Conservation (phyloP, 2,329 filamentous ascomycete genomes). For the Hypoxylon sp. region DNA sequence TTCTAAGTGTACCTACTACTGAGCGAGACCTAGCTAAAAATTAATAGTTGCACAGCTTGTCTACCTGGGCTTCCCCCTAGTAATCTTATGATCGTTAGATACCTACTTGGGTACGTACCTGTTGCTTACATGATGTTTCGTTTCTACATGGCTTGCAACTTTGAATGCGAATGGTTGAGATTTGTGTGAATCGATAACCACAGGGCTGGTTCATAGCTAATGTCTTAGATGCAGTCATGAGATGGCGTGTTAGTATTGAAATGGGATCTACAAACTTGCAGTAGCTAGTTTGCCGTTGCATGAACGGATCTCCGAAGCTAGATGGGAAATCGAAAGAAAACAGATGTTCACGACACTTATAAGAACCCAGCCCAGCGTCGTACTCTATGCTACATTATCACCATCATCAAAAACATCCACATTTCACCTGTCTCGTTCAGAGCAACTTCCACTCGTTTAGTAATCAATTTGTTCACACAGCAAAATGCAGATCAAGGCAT, state of each 20-base stretch:
- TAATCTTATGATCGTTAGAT: too few species aligned
- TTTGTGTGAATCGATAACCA: constrained; percentile 27
- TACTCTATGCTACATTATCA: background rate
- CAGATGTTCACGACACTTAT: constrained; percentile 26
- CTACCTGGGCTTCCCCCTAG: background rate
- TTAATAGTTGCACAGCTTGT: background rate
- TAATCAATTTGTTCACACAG: constrained; percentile 3
- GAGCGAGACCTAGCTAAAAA: background rate
- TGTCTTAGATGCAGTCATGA: constrained; percentile 29
- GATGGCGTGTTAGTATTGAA: constrained; percentile 39
- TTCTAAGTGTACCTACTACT: background rate
- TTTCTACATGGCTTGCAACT: constrained; percentile 4
- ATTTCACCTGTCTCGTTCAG: constrained; percentile 15
- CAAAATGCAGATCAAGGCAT: constrained; percentile 44
- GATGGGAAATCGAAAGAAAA: constrained; percentile 6
- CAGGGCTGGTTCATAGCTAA: constrained; percentile 35
- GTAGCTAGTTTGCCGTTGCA: constrained; percentile 5
- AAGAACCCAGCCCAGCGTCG: constrained; percentile 23
- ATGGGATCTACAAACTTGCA: constrained; percentile 35
- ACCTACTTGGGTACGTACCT: too few species aligned
- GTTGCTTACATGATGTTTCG: background rate
- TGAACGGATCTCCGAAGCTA: constrained; percentile 24
- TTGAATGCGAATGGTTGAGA: constrained; percentile 1
- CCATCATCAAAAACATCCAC: constrained; percentile 12
- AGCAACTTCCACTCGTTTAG: constrained; percentile 8